A percentile compares a stretch with the other conserved stretches of the same genome.
These are phyloP conservation scores for Xylariaceae sp. DNA, from an alignment of 2,329 filamentous ascomycete species.

Conservation along the genomic window DNA sequence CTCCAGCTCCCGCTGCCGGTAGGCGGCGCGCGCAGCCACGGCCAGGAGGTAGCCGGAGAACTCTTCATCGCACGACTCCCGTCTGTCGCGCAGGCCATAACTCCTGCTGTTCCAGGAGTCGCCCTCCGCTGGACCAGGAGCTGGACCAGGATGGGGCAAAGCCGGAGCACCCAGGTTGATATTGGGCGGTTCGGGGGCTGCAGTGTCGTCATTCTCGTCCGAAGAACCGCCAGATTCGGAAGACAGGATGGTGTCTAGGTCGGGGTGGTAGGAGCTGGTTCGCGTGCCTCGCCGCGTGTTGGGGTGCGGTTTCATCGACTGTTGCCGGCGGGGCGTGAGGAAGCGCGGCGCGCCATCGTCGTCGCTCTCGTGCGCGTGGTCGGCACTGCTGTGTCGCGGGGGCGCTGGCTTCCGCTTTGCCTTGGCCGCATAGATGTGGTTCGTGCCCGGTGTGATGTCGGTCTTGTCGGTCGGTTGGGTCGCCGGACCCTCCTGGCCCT, in stretches of 20 bases:
- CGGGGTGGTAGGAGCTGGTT: slow-evolving; percentile 32
- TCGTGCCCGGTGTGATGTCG: slow-evolving; percentile 59
- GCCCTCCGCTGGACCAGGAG: slow-evolving; percentile 23
- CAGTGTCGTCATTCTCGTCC: slow-evolving; percentile 16
- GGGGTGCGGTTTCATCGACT: slow-evolving; percentile 31
- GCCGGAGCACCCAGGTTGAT: slow-evolving; percentile 16
- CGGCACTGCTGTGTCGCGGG: slow-evolving; percentile 12
- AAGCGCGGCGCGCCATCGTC: slow-evolving; percentile 27
- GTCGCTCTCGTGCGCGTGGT: slow-evolving; percentile 20
- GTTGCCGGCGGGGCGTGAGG: slow-evolving; percentile 30
- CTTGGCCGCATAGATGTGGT: slow-evolving; percentile 48
- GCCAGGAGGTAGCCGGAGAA: slow-evolving; percentile 72
- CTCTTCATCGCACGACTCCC: slow-evolving; percentile 67
- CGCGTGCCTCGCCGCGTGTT: slow-evolving; percentile 33
- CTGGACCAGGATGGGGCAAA: slow-evolving; percentile 9
- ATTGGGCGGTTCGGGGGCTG: slow-evolving; percentile 5
- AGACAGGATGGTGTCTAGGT: slow-evolving; percentile 34
- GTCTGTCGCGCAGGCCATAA: slow-evolving; percentile 38
- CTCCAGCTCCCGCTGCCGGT: slow-evolving; percentile 67
- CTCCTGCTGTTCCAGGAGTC: slow-evolving; percentile 21
- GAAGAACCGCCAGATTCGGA: slow-evolving; percentile 37
- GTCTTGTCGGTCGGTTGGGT: slow-evolving; percentile 62
- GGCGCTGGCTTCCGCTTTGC: slow-evolving; percentile 28
- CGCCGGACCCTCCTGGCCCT: slow-evolving; percentile 55
- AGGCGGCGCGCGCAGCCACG: slow-evolving; percentile 70